A percentile compares a stretch with the other conserved stretches of the same genome.
phyloP scores from a whole-genome alignment of 345 rosid species.

The Brassica incana region DNA sequence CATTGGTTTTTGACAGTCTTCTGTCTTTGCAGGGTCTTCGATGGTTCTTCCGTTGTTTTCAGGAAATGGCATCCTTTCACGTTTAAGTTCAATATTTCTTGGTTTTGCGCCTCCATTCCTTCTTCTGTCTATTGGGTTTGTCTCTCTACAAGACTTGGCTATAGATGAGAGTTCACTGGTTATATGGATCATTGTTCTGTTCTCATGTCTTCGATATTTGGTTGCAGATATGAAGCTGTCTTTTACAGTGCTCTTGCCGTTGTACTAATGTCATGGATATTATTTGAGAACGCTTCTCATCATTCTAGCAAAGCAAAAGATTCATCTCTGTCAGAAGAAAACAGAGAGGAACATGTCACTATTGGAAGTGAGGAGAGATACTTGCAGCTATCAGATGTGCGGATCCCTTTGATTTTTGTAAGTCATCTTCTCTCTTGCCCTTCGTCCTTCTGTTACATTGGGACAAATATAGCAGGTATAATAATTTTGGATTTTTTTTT shows the following conservation, averaged over 20 bases:
- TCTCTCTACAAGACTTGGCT: constrained; percentile 1
- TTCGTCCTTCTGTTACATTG: not conserved
- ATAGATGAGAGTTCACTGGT: not conserved
- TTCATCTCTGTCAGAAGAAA: constrained; percentile 43
- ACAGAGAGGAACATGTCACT: constrained; percentile 35
- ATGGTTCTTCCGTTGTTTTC: constrained; percentile 85
- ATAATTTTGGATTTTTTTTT: constrained; percentile 16
- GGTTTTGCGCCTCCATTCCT: constrained; percentile 92
- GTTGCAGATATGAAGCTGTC: constrained; percentile 84
- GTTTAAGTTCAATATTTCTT: constrained; percentile 81
- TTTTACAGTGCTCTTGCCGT: constrained; percentile 84
- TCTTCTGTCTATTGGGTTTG: constrained; percentile 88
- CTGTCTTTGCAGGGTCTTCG: constrained; percentile 59
- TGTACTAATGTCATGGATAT: constrained; percentile 78
- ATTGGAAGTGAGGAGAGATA: constrained; percentile 61
- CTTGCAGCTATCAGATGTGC: constrained; percentile 78
- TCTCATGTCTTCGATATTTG: constrained; percentile 33
- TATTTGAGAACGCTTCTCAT: constrained; percentile 71
- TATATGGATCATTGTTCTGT: constrained; percentile 6
- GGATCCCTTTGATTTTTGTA: constrained; percentile 85
- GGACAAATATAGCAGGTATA: not conserved
- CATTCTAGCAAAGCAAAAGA: constrained; percentile 47
- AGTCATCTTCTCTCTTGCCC: constrained; percentile 38
- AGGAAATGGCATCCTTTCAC: constrained; percentile 63
- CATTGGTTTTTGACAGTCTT: not conserved